These are phyloP conservation scores for Ceratocystis destructans DNA, from an alignment of 2,329 filamentous ascomycete genomes.

Conservation along the genomic window DNA sequence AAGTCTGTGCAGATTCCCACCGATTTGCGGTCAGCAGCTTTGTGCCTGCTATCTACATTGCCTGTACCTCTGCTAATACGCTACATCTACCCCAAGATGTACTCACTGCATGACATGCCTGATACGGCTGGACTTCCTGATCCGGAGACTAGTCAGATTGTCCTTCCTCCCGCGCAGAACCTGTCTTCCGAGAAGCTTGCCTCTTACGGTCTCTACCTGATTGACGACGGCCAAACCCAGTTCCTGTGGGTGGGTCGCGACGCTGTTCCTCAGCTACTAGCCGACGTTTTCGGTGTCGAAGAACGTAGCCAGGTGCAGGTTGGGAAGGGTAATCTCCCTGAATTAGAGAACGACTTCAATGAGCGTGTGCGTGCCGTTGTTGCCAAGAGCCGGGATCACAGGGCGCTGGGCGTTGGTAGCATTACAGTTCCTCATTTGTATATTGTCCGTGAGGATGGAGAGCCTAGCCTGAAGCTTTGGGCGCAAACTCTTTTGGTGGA, in stretches of 20 bases:
- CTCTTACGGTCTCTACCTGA: constrained; percentile 83
- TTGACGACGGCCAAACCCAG: constrained; percentile 94
- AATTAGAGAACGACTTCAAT: constrained; percentile 91
- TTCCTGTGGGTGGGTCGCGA: constrained; percentile 95
- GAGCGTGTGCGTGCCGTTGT: constrained; percentile 82
- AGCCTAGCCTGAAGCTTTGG: constrained; percentile 90
- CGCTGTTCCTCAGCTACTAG: constrained; percentile 73
- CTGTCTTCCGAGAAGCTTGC: constrained; percentile 78
- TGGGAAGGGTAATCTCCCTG: constrained; percentile 75
- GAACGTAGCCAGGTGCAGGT: constrained; percentile 77
- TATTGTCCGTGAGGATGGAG: constrained; percentile 85
- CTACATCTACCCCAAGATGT: constrained; percentile 77
- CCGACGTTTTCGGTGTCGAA: constrained; percentile 78
- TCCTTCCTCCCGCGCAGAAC: constrained; percentile 72
- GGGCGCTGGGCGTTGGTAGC: constrained; percentile 75
- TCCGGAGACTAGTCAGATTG: constrained; percentile 72
- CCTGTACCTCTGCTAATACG: constrained; percentile 81
- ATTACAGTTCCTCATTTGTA: constrained; percentile 90
- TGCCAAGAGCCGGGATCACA: constrained; percentile 82
- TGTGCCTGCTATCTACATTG: constrained; percentile 87
- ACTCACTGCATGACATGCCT: constrained; percentile 91
- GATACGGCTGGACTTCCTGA: constrained; percentile 81
- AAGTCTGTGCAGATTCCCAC: constrained; percentile 89
- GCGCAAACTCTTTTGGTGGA: constrained; percentile 92
- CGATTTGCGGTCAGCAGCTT: constrained; percentile 81